These are phyloP conservation scores for Candida namnaoensis DNA, from an alignment of 805 yeast species.

Conservation along the genomic window DNA sequence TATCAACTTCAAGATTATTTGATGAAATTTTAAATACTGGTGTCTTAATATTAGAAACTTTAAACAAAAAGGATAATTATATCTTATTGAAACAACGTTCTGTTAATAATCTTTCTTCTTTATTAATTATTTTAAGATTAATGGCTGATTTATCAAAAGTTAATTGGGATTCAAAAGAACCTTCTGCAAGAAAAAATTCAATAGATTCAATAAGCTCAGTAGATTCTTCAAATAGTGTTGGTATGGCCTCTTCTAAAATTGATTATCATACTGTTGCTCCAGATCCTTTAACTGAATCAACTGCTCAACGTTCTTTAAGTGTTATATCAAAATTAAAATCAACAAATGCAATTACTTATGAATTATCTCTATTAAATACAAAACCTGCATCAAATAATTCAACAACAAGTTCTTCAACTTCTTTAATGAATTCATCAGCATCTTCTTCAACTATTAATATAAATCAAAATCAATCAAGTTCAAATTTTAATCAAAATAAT, in stretches of 20 bases:
- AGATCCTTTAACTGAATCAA: slow-evolving; percentile 13
- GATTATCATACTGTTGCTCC: slow-evolving; percentile 27
- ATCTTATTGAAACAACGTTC: slow-evolving; percentile 18
- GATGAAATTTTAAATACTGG: slow-evolving; percentile 22
- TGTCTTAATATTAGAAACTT: slow-evolving; percentile 15
- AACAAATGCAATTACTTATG: slow-evolving; percentile 19
- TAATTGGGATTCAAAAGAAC: slow-evolving; percentile 28
- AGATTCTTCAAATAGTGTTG: slow-evolving; percentile 15
- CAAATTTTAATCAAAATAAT: slow-evolving; percentile 6
- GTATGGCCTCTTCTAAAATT: slow-evolving; percentile 23
- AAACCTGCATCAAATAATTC: slow-evolving; percentile 1
- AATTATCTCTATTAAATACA: slow-evolving; percentile 21
- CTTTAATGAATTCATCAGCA: too few species aligned
- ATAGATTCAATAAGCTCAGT: slow-evolving; percentile 13
- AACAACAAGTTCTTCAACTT: neutral
- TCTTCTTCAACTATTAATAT: too few species aligned
- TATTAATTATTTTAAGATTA: slow-evolving; percentile 27
- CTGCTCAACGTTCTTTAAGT: slow-evolving; percentile 20
- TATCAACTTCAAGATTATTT: slow-evolving; percentile 19
- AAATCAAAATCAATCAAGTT: slow-evolving; percentile 1
- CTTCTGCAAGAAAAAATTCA: slow-evolving; percentile 11
- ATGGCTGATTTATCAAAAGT: slow-evolving; percentile 30
- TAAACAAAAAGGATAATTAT: slow-evolving; percentile 19
- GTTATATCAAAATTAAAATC: slow-evolving; percentile 23
- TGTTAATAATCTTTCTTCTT: slow-evolving; percentile 21